These are phyloP conservation scores for Diaporthe nobilis DNA, from an alignment of 2,329 filamentous ascomycete genomes.

Conservation along the genomic window DNA sequence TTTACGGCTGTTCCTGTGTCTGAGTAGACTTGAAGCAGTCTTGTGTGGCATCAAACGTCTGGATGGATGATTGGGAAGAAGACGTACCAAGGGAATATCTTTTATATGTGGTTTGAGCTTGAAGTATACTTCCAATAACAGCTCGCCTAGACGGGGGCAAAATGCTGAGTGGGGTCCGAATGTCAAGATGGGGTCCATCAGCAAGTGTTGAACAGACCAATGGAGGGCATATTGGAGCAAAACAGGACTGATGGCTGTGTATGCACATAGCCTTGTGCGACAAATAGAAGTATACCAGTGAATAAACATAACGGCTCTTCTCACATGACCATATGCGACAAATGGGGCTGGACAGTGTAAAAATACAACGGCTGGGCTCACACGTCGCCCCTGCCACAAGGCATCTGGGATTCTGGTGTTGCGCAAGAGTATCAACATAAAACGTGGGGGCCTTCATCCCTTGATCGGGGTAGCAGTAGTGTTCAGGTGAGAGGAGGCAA, in stretches of 20 bases:
- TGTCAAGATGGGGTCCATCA: not conserved
- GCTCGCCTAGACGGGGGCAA: not conserved
- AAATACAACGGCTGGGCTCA: not conserved
- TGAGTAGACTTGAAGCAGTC: not conserved
- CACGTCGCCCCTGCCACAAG: not conserved
- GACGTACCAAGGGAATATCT: not conserved
- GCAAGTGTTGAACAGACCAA: not conserved
- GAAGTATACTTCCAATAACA: not conserved
- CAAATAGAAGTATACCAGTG: not conserved
- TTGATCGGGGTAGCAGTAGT: not conserved
- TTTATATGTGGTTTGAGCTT: not conserved
- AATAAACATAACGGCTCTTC: not conserved
- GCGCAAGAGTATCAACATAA: not conserved
- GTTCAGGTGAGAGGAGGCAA: not conserved
- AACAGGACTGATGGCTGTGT: not conserved
- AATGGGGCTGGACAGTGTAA: not conserved
- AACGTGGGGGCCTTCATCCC: not conserved
- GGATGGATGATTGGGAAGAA: too few relatives aligned
- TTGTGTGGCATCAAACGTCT: too few relatives aligned
- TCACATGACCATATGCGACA: not conserved
- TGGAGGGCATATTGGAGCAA: not conserved
- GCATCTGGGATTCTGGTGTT: not conserved
- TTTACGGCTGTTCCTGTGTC: fast-evolving
- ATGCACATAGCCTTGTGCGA: not conserved
- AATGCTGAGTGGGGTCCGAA: not conserved